Conservation (phyloP, 1,284 basidiomycete genomes). For the Leccinum holopus region DNA sequence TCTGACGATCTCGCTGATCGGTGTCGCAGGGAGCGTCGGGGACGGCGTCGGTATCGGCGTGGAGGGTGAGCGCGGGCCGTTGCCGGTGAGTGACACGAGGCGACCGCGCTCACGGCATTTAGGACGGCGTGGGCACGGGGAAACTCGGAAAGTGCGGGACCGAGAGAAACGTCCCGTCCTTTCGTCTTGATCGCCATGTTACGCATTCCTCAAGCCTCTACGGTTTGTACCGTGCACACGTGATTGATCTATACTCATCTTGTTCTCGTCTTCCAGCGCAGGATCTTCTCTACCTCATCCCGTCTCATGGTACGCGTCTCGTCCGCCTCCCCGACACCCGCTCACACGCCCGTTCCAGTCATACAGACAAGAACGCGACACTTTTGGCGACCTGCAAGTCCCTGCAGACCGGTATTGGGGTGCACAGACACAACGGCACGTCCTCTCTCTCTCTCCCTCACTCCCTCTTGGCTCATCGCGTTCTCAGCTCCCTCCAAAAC, state of each 20-base stretch:
- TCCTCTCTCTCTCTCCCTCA: background rate
- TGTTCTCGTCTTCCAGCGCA: background rate
- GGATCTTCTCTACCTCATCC: conserved; percentile 39
- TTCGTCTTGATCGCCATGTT: background rate
- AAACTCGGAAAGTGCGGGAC: conserved; percentile 19
- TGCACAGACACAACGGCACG: conserved; percentile 93
- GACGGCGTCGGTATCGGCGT: background rate
- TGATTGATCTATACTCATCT: conserved; percentile 20
- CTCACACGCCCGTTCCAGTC: conserved; percentile 39
- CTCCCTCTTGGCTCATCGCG: conserved; percentile 9
- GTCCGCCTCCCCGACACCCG: background rate
- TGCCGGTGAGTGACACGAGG: background rate
- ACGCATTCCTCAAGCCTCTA: conserved; percentile 1
- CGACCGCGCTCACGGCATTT: background rate
- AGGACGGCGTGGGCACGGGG: conserved; percentile 2
- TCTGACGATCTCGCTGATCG: background rate
- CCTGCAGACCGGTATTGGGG: conserved; percentile 98
- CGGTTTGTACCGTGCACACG: conserved; percentile 25
- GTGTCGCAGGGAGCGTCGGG: background rate
- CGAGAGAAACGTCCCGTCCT: background rate
- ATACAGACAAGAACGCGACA: conserved; percentile 76
- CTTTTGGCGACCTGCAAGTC: conserved; percentile 91
- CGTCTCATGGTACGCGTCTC: conserved; percentile 45
- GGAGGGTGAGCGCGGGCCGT: background rate
- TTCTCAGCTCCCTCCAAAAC: conserved; percentile 84